Base-by-base conservation (phyloP, 1,139 yeast genomes). In the Sugiyamaella xylanicola region DNA sequence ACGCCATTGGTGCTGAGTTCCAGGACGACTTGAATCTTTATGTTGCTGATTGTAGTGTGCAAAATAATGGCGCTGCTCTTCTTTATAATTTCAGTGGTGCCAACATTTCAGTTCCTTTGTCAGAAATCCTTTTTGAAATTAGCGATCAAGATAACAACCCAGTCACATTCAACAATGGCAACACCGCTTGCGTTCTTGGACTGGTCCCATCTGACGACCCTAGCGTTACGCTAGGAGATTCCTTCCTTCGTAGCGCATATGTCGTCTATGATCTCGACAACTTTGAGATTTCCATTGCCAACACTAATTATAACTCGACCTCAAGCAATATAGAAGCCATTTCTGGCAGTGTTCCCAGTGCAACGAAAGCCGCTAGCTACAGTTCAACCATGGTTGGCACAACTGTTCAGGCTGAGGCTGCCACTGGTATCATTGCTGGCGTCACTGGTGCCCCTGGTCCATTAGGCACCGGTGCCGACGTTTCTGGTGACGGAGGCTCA, bases 211-310 rank as follows among this genome's bases (percentile, higher is more conserved):
- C 57, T n/a, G 37, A 35, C 2, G 58, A 51, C n/a, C n/a, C n/a
- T n/a, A n/a, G n/a, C 35, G 42, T 53, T 46, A 77, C 82, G 29
- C 69, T 88, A 9, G 97, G 96, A 40, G 96, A 88, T 69, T 80
- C 85, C 32, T 84, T 89, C 70, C 72, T 90, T 65, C 78, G 89
- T 58, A 77, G 81, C 52, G 90, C 87, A 22, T 90, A 89, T 67
- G 81, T 85, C 48, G 96, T 87, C 42, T 89, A 81, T 63, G 91
- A 90, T 68, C 74, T 87, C 59, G 92, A 86, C 36, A 81, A 80
- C 63, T 71, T 74, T 53, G 82, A 85, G 66, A 76, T 89, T 35
- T 84, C 85, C 0, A 57, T 90, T 51, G 96, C 95, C 3, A 86
- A 81, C 61, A 86, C 84, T 22, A 58, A 59, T 43, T 56, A 56